A percentile compares a stretch with the other conserved stretches of the same genome.
Conservation (phyloP, 2,329 filamentous ascomycete species). For the Pseudophaeomoniella oleicola region DNA sequence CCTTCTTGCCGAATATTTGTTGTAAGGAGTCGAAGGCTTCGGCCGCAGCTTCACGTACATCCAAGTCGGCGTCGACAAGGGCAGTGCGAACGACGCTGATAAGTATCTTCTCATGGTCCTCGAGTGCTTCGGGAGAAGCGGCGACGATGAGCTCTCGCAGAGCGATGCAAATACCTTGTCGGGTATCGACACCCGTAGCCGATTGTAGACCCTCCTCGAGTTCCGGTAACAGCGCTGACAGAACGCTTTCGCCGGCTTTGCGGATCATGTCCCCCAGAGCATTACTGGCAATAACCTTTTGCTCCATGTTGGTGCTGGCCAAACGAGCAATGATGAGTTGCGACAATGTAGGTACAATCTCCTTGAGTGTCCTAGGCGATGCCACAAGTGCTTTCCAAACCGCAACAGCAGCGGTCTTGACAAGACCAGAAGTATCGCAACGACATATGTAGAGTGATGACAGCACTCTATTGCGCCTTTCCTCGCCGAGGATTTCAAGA, state of each 20-base stretch:
- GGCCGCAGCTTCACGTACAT: constrained; percentile 87
- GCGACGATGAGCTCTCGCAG: constrained; percentile 85
- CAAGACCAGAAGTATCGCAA: constrained; percentile 85
- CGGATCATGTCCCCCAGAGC: constrained; percentile 91
- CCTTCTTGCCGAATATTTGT: constrained; percentile 82
- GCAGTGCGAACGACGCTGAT: constrained; percentile 89
- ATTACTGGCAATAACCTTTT: constrained; percentile 97
- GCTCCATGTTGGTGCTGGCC: constrained; percentile 93
- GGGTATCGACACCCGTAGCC: constrained; percentile 80
- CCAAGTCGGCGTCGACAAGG: constrained; percentile 73
- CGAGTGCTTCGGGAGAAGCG: constrained; percentile 72
- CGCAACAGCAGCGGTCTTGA: constrained; percentile 74
- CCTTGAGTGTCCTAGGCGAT: constrained; percentile 81
- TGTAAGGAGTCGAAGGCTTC: constrained; percentile 95
- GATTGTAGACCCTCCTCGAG: constrained; percentile 81
- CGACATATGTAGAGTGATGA: constrained; percentile 97
- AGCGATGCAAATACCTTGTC: constrained; percentile 94
- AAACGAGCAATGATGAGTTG: constrained; percentile 88
- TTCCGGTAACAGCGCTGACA: constrained; percentile 75
- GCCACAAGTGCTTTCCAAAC: constrained; percentile 97
- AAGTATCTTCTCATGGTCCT: constrained; percentile 88
- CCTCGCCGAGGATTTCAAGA: constrained; percentile 83
- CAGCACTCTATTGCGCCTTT: constrained; percentile 91
- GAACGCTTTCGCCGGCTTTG: constrained; percentile 86
- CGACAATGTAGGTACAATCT: constrained; percentile 85